Evolutionary conservation across 305 asterid species (phyloP), one percentile per base, ranked within the genome.

Genomic region (Fraxinus greggii): DNA sequence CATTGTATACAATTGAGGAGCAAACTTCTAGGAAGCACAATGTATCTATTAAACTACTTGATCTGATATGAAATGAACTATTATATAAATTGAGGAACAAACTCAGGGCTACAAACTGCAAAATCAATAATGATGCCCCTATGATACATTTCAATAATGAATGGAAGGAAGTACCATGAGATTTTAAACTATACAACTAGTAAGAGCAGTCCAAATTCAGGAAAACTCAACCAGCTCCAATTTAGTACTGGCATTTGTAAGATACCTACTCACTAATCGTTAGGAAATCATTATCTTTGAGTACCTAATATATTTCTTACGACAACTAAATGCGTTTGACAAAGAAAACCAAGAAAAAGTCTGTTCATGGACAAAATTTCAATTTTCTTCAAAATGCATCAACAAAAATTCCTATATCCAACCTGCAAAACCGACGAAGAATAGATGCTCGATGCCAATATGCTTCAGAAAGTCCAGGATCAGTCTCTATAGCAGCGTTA

Each of bases 381-480:
- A 13, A 67, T 67, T 67, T 28, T 67, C 36, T 28, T 67, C 29
- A 21, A 59, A 59, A 59, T 59, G 29, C 69, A 59, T 8, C 9
- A 19, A 59, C 70, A 61, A 17, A 65, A 67, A 28, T 67, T 67
- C 7, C 26, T 42, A 65, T 80, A 65, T 3, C 24, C 32, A 83
- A 94, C 97, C 99, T 92, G 98, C 98, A 94, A 81, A 92, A 36
- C 75, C 91, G 96, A 79, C 98, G 97, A 75, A 94, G 94, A 82
- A 95, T 76, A 29, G 96, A 95, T 51, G 98, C 97, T 79, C 92
- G 89, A 79, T 86, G 98, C 92, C 88, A 87, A 83, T 92, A 91
- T 38, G 98, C 99, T 84, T 93, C 95, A 73, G 95, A 92, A 63
- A 93, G 88, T 24, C 94, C 82, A 67, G 98, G 98, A 84, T 95